A percentile compares a stretch with the other conserved stretches of the same genome.
phyloP scores from a whole-genome alignment of 2,329 filamentous ascomycete species.

The Aspergillus ochraceus region DNA sequence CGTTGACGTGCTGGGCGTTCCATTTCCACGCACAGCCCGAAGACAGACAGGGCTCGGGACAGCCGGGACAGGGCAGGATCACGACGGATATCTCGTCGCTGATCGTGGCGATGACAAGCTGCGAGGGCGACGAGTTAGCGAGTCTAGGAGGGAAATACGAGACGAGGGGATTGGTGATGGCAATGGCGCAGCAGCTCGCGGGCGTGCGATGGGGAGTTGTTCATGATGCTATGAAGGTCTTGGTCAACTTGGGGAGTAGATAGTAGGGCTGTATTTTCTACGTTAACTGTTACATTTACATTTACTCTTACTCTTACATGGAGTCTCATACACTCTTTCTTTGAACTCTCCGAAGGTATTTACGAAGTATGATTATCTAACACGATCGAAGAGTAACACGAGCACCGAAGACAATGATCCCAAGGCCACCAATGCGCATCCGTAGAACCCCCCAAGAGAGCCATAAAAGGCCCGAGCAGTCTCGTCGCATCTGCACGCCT shows the following conservation, averaged over 20 bases:
- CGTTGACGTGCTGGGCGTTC: conserved; percentile 59
- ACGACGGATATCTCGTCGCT: conserved; percentile 34
- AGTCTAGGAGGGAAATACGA: conserved; percentile 46
- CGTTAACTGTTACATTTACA: no score
- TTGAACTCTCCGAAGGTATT: no score
- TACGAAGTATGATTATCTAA: no score
- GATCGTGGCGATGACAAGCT: conserved; percentile 37
- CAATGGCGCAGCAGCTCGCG: conserved; percentile 57
- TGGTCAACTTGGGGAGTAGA: conserved; percentile 31
- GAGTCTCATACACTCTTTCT: no score
- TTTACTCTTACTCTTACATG: no score
- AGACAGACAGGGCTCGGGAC: conserved; percentile 43
- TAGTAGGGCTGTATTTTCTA: background rate
- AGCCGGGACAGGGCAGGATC: conserved; percentile 41
- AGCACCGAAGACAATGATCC: no score
- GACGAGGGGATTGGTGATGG: conserved; percentile 54
- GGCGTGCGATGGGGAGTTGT: conserved; percentile 64
- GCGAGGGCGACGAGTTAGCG: conserved; percentile 35
- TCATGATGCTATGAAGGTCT: conserved; percentile 60
- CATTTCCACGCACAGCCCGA: conserved; percentile 29
- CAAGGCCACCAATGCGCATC: no score
- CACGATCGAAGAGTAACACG: background rate
- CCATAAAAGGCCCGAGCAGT: no score
- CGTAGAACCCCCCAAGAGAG: no score
- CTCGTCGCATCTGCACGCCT: no score